A percentile compares a stretch with the other conserved stretches of the same genome.
phyloP scores from a whole-genome alignment of 208 protist genomes.

The Balamuthia mandrillaris region DNA sequence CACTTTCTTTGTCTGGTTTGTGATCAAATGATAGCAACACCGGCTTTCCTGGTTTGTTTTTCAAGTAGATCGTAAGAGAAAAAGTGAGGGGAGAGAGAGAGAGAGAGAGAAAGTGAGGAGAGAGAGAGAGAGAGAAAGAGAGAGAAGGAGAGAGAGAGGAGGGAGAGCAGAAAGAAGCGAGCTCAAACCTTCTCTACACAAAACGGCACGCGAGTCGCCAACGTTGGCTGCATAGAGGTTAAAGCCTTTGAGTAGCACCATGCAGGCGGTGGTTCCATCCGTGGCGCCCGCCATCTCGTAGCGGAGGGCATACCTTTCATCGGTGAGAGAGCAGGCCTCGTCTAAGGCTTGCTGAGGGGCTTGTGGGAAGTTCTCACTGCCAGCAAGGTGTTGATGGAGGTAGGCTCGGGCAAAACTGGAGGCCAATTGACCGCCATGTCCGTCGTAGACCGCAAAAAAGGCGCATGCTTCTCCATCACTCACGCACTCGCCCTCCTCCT shows the following conservation, averaged over 20 bases:
- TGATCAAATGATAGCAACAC: slow-evolving; percentile 13
- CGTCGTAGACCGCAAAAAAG: slow-evolving; percentile 37
- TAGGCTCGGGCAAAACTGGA: slow-evolving; percentile 20
- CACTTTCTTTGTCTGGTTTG: slow-evolving; percentile 13
- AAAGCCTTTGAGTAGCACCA: slow-evolving; percentile 20
- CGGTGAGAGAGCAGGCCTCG: slow-evolving; percentile 25
- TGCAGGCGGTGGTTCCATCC: slow-evolving; percentile 34
- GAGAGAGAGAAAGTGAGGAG: neutral
- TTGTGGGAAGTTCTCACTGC: neutral
- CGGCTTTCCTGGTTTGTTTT: slow-evolving; percentile 11
- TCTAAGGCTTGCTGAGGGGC: neutral
- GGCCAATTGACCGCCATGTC: slow-evolving; percentile 20
- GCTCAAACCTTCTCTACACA: neutral
- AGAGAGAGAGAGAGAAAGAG: neutral
- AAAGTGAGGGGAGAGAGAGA: neutral
- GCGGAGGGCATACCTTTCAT: slow-evolving; percentile 2
- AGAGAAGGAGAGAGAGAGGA: neutral
- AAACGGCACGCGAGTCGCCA: slow-evolving; percentile 3
- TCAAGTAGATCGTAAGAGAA: neutral
- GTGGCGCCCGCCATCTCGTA: neutral
- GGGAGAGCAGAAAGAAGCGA: neutral
- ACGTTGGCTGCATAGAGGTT: slow-evolving; percentile 11
- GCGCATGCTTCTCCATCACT: slow-evolving; percentile 29
- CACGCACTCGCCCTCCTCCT: too few species aligned
- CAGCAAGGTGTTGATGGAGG: slow-evolving; percentile 22